Evolutionary conservation across 805 yeast genomes (phyloP), one percentile per base, ranked within the genome.

Genomic region (Yarrowia yakushimensis): DNA sequence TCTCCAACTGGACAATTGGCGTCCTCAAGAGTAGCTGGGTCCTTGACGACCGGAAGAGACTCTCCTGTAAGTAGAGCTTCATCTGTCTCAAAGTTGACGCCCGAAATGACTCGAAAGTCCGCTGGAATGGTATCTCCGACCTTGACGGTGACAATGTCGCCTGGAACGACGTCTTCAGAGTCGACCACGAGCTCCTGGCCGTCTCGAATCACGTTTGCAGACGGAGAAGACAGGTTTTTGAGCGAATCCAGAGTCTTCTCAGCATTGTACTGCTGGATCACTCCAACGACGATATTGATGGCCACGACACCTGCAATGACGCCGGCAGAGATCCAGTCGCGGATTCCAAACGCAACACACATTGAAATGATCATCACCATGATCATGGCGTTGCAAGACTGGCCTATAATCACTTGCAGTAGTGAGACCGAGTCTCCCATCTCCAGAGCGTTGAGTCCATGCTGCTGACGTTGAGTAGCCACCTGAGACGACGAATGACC

Each of bases 91-190:
- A 87, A 83, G 72, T 86, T 87, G 71, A 81, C 78, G 52, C 80
- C 67, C 42, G 79, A 82, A 63, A 84, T 68, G 52, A 87, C 75
- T 67, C 92, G 79, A 63, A 86, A 67, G 71, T 87, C 92, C 11
- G 92, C 91, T n/a, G 92, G 92, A 36, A 87, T 75, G 11, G 90
- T 86, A 69, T 87, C 92, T 63, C 92, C 92, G 50, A 85, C 88
- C 65, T 78, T 77, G 52, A 87, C 79, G 59, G 76, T 73, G 37
- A 85, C 83, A 36, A 87, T 71, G 71, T 87, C 93, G 63, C 93
- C 93, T 1, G 90, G 90, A 17, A 86, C 92, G 23, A 86, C 84
- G 3, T 81, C 82, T 60, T 79, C 82, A 1, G 90, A 83, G 8
- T 86, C 81, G 30, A 87, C 78, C 1, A 85, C 81, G 18, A 71